phyloP scores from a whole-genome alignment of 1,139 yeast species.

The Kodamaea fungicola region DNA sequence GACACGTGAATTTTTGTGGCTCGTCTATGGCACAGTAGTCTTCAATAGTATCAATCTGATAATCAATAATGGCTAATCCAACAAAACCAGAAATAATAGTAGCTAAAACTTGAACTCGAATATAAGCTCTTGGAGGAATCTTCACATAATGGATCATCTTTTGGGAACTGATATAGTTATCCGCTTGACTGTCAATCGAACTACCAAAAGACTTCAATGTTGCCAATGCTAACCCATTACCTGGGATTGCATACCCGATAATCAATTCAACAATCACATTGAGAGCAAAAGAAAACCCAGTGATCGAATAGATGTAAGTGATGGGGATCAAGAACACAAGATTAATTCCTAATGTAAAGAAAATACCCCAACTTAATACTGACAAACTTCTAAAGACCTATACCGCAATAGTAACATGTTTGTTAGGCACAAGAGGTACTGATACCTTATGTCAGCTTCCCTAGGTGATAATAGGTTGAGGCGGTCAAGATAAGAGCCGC shows the following conservation, averaged over 20 bases:
- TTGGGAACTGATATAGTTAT: slow-evolving; percentile 34
- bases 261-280: slow-evolving; percentile 20
- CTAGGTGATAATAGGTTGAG: no score
- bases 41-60: slow-evolving; percentile 23
- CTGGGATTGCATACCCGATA: slow-evolving; percentile 19
- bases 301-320: slow-evolving; percentile 14
- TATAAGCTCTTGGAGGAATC: slow-evolving; percentile 32
- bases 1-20: slow-evolving; percentile 30
- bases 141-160: slow-evolving; percentile 34
- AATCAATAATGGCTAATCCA: slow-evolving; percentile 26
- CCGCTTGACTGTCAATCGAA: slow-evolving; percentile 32
- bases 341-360: slow-evolving; percentile 20
- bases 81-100: slow-evolving; percentile 23
- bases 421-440: no score
- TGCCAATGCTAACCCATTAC: slow-evolving; percentile 19
- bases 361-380: no score
- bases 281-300: slow-evolving; percentile 18
- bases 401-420: no score
- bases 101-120: slow-evolving; percentile 31
- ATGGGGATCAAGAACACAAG: slow-evolving; percentile 19
- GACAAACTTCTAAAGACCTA: no score
- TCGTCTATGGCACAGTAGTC: slow-evolving; percentile 27
- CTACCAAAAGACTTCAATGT: slow-evolving; percentile 19
- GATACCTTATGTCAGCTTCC: no score
- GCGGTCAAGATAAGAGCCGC: no score